phyloP scores from a whole-genome alignment of 805 yeast genomes.

The Torulaspora maleeae region DNA sequence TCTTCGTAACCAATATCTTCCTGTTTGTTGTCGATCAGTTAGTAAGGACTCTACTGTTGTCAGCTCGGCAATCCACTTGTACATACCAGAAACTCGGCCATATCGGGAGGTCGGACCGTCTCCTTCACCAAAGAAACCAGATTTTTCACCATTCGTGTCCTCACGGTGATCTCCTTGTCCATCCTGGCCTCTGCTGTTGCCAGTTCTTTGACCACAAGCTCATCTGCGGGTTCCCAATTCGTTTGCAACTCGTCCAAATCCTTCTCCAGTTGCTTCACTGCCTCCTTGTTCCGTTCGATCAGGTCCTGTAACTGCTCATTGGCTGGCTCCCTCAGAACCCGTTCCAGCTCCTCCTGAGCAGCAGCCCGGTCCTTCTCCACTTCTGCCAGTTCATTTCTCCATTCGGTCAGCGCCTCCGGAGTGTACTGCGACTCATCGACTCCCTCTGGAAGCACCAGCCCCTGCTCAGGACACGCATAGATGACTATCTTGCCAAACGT shows the following conservation, averaged over 20 bases:
- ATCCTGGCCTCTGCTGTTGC: conserved; percentile 11
- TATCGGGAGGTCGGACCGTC: conserved; percentile 22
- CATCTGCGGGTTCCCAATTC: conserved; percentile 18
- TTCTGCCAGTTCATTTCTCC: conserved; percentile 24
- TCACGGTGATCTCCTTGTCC: conserved; percentile 17
- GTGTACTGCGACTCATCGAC: conserved; percentile 10
- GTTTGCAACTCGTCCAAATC: conserved; percentile 11
- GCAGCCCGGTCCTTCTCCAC: conserved; percentile 19
- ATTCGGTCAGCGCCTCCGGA: conserved; percentile 20
- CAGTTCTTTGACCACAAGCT: conserved; percentile 13
- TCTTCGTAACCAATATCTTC: conserved; percentile 30
- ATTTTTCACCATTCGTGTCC: conserved; percentile 20
- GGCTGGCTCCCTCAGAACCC: conserved; percentile 16
- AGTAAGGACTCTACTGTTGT: not conserved
- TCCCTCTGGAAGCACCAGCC: conserved; percentile 12
- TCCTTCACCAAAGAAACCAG: conserved; percentile 26
- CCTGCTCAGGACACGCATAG: conserved; percentile 41
- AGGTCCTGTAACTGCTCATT: conserved; percentile 14
- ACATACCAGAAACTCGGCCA: conserved; percentile 28
- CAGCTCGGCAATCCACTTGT: not conserved
- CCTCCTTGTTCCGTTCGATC: conserved; percentile 7
- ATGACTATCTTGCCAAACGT: conserved; percentile 43
- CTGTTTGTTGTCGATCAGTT: conserved; percentile 5
- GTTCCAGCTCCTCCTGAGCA: conserved; percentile 10
- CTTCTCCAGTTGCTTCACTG: conserved; percentile 9